A percentile compares a stretch with the other conserved stretches of the same genome.
phyloP scores from a whole-genome alignment of 1,284 basidiomycete genomes.

The Pyrrhoderma lamaoense region DNA sequence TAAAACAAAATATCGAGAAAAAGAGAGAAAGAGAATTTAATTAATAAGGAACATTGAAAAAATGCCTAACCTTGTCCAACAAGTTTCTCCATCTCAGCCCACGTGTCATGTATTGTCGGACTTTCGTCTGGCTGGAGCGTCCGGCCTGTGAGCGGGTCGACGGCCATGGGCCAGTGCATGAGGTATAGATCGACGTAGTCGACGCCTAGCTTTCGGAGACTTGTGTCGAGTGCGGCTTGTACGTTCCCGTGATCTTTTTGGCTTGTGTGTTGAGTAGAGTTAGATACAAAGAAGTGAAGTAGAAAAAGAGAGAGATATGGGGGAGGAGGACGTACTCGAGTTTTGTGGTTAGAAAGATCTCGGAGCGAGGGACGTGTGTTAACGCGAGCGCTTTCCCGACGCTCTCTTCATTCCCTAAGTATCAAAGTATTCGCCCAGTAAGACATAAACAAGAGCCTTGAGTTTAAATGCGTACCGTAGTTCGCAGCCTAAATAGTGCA shows the following conservation, averaged over 20 bases:
- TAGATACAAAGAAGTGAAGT: background rate
- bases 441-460: no score
- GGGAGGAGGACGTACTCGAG: conserved; percentile 48
- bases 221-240: conserved; percentile 59
- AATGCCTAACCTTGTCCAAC: conserved; percentile 62
- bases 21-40: no score
- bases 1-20: no score
- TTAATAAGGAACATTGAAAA: no score
- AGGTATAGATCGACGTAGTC: conserved; percentile 65
- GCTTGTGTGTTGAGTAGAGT: background rate
- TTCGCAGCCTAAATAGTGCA: no score
- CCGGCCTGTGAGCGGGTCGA: conserved; percentile 43
- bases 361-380: conserved; percentile 55
- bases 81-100: conserved; percentile 71
- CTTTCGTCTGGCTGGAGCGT: conserved; percentile 43
- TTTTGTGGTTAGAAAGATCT: conserved; percentile 74
- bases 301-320: background rate
- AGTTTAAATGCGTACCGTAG: no score
- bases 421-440: no score
- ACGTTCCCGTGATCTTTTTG: conserved; percentile 49
- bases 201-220: conserved; percentile 61
- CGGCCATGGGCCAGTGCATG: conserved; percentile 5
- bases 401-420: conserved; percentile 48
- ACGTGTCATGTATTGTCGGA: conserved; percentile 65
- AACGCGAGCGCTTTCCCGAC: conserved; percentile 76